A percentile compares a stretch with the other conserved stretches of the same genome.
Evolutionary conservation across 805 yeast species (phyloP).

Genomic region (Komagataella pastoris): DNA sequence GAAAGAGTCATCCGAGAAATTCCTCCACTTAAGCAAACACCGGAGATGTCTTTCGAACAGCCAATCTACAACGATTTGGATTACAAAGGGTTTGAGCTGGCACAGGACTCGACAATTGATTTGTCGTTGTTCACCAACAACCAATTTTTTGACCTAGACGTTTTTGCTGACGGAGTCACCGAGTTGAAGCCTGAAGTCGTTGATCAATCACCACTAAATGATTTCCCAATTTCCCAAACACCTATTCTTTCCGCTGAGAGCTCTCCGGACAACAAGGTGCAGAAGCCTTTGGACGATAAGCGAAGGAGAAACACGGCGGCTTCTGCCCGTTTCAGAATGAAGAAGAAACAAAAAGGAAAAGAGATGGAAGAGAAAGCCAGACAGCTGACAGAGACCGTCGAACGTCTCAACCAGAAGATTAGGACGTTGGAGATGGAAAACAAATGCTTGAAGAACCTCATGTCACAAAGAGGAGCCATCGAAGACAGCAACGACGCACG

Average conservation of each 20-base stretch:
- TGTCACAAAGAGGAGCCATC: conserved; percentile 28
- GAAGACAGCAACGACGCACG: not conserved
- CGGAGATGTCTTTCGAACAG: conserved; percentile 1
- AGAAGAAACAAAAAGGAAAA: conserved; percentile 45
- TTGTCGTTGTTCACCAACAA: conserved; percentile 12
- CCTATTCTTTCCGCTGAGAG: not conserved
- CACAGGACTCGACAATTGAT: conserved; percentile 6
- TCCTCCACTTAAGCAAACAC: not conserved
- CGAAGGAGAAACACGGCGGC: conserved; percentile 52
- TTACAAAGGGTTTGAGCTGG: not conserved
- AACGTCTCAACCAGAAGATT: conserved; percentile 29
- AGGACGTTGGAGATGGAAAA: conserved; percentile 51
- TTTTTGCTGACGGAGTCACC: conserved; percentile 3
- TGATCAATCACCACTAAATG: not conserved
- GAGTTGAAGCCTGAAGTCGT: not conserved
- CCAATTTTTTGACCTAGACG: conserved; percentile 12
- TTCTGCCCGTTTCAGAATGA: conserved; percentile 48
- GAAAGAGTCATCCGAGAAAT: not conserved
- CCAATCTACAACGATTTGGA: not conserved
- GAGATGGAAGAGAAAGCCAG: conserved; percentile 39
- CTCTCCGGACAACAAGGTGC: not conserved
- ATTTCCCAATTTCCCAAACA: not conserved
- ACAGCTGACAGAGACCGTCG: conserved; percentile 29
- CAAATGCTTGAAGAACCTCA: conserved; percentile 37
- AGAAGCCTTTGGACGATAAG: conserved; percentile 21